A percentile compares a stretch with the other conserved stretches of the same genome.
Conservation (phyloP, 257 asterid species). For the Cynanchum wilfordii region DNA sequence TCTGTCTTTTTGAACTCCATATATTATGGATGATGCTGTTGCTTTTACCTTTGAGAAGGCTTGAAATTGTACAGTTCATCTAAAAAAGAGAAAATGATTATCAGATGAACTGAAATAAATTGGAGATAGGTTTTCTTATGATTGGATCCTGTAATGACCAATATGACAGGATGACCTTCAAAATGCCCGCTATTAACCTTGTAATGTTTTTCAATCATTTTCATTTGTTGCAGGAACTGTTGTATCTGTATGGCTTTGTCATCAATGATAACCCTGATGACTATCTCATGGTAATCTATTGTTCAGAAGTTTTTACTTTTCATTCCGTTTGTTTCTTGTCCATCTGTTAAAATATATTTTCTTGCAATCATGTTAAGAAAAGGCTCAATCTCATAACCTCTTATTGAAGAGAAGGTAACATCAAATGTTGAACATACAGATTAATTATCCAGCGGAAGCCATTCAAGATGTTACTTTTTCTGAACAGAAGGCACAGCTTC, state of each 20-base stretch:
- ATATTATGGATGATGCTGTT: background rate
- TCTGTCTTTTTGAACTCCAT: background rate
- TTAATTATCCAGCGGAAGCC: slow-evolving; percentile 85
- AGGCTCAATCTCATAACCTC: background rate
- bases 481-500: slow-evolving; percentile 78
- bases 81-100: background rate
- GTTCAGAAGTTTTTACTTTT: background rate
- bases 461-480: slow-evolving; percentile 53
- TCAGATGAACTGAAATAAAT: background rate
- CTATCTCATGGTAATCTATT: slow-evolving; percentile 73
- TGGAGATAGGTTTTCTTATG: background rate
- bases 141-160: background rate
- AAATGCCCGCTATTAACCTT: background rate
- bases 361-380: slow-evolving; percentile 6
- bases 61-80: background rate
- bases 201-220: slow-evolving; percentile 7
- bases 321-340: background rate
- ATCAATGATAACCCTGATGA: slow-evolving; percentile 76
- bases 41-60: background rate
- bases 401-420: background rate
- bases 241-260: slow-evolving; percentile 88
- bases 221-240: slow-evolving; percentile 68
- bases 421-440: slow-evolving; percentile 30
- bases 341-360: background rate
- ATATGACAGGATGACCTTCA: background rate